These are phyloP conservation scores for Cercospora citrullina DNA, from an alignment of 2,329 filamentous ascomycete species.

Conservation along the genomic window DNA sequence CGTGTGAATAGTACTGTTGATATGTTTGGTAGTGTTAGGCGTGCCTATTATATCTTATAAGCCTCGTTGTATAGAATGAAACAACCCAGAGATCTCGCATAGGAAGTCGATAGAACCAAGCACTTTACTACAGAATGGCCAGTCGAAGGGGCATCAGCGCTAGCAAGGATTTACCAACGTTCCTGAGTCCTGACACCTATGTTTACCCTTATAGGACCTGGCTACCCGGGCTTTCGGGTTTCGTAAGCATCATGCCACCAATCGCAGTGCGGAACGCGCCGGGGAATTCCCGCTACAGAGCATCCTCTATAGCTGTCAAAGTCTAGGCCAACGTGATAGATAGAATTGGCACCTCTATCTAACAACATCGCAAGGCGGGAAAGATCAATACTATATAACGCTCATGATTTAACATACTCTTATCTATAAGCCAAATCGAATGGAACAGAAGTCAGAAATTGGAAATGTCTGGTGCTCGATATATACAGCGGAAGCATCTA, in stretches of 20 bases:
- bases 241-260: no score
- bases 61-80: no score
- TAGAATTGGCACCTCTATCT: not conserved
- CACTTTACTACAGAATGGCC: not conserved
- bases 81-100: no score
- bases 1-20: no score
- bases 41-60: no score
- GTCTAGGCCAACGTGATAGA: not conserved
- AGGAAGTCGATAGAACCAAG: no score
- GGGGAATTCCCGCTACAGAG: no score
- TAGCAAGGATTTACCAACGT: not conserved
- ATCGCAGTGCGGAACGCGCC: no score
- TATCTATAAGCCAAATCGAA: not conserved
- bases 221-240: no score
- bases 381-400: not conserved
- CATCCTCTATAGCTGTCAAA: no score
- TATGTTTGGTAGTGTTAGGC: no score
- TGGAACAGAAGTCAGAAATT: not conserved
- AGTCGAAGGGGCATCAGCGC: not conserved
- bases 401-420: not conserved
- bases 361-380: not conserved
- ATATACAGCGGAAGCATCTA: not conserved
- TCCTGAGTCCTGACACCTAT: not conserved
- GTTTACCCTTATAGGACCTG: not conserved
- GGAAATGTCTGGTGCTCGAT: not conserved